Conservation (phyloP, 2,329 filamentous ascomycete species). For the Claviceps lovelessii region DNA sequence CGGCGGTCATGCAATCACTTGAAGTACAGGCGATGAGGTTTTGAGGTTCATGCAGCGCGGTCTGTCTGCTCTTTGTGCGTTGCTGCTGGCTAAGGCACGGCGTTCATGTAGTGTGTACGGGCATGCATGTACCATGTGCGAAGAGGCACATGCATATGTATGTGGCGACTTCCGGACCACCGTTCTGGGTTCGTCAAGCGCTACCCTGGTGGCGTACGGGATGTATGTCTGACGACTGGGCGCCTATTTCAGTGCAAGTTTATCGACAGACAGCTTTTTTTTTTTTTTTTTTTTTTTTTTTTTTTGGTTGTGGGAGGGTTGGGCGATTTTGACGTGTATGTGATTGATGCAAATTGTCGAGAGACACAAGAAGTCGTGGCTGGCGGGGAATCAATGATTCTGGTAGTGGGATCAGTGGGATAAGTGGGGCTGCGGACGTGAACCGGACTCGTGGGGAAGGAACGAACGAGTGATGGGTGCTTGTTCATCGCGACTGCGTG, state of each 20-base stretch:
- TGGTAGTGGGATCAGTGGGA: no score
- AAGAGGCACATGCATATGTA: no score
- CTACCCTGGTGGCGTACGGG: neutral
- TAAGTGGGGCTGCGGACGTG: neutral
- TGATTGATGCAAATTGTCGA: neutral
- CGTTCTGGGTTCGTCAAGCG: neutral
- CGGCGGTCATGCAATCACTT: no score
- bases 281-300: no score
- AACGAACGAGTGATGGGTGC: neutral
- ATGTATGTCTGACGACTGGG: neutral
- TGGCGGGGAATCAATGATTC: no score
- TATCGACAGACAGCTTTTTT: no score
- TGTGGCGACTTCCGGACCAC: neutral
- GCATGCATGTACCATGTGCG: neutral
- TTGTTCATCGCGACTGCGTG: neutral
- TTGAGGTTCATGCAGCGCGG: neutral
- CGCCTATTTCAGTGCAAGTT: neutral
- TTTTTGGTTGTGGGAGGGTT: no score
- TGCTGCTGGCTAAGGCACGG: neutral
- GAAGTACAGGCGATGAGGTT: neutral
- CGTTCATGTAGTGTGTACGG: neutral
- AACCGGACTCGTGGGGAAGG: neutral
- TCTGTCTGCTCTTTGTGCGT: neutral
- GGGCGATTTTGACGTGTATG: neutral
- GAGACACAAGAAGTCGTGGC: neutral